phyloP scores from a whole-genome alignment of 257 asterid species.

The Lycium barbarum region DNA sequence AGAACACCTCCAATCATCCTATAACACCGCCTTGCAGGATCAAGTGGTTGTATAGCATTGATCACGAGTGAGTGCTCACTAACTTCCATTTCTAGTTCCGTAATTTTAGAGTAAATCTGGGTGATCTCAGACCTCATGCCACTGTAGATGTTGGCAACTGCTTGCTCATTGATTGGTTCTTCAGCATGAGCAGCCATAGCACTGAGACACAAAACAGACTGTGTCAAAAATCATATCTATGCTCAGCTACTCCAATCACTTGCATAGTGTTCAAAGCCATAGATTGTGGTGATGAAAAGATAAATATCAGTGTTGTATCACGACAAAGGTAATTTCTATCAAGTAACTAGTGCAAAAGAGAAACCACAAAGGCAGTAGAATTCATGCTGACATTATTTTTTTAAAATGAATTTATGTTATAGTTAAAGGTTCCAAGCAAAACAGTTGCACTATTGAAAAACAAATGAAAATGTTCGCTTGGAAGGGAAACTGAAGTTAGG shows the following conservation, averaged over 20 bases:
- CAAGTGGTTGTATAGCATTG: constrained; percentile 89
- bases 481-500: constrained; percentile 11
- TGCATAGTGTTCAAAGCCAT: background rate
- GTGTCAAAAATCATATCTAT: constrained; percentile 7
- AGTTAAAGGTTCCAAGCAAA: background rate
- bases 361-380: constrained; percentile 1
- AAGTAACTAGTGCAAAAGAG: background rate
- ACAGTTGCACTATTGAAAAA: background rate
- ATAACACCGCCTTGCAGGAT: constrained; percentile 91
- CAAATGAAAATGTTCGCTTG: background rate
- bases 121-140: constrained; percentile 77
- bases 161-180: constrained; percentile 88
- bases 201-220: background rate
- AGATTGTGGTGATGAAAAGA: background rate
- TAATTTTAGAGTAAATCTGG: constrained; percentile 88
- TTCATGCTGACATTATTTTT: background rate
- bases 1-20: constrained; percentile 98
- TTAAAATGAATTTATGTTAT: background rate
- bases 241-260: constrained; percentile 2
- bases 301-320: background rate
- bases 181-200: constrained; percentile 67
- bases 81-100: constrained; percentile 93
- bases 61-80: constrained; percentile 92
- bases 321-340: background rate
- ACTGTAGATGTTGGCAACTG: constrained; percentile 82